A percentile compares a stretch with the other conserved stretches of the same genome.
These are phyloP conservation scores for Entoloma clypeatum DNA, from an alignment of 1,284 basidiomycete species.

Conservation along the genomic window DNA sequence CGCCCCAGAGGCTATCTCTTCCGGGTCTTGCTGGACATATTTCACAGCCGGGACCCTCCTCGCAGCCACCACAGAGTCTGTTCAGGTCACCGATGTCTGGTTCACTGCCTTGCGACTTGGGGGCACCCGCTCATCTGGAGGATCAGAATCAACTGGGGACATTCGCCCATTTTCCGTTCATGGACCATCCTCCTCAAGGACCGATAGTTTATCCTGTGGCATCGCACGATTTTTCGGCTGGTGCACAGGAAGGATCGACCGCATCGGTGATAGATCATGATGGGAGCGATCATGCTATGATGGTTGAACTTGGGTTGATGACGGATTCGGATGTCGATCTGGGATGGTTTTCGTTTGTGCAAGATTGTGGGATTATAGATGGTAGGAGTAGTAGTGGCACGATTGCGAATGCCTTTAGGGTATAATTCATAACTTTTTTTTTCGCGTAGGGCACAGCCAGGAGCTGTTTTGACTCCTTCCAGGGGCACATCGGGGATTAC, in stretches of 20 bases:
- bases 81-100: background rate
- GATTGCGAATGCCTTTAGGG: background rate
- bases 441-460: no score
- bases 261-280: conserved; percentile 14
- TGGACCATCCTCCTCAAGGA: no score
- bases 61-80: background rate
- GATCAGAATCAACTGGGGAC: background rate
- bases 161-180: conserved; percentile 1
- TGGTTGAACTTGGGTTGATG: conserved; percentile 38
- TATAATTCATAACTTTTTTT: background rate
- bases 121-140: no score
- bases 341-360: conserved; percentile 42
- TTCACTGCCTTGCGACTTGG: background rate
- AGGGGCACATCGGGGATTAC: no score
- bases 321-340: conserved; percentile 41
- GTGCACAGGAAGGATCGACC: no score
- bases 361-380: conserved; percentile 43
- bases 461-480: no score
- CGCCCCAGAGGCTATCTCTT: no score
- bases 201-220: no score
- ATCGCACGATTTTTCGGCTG: no score
- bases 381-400: conserved; percentile 3
- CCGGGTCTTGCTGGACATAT: no score
- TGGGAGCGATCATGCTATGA: no score
- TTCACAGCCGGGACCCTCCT: background rate